Evolutionary conservation across 2,329 filamentous ascomycete genomes (phyloP), one percentile per base, ranked within the genome.

Genomic region (Aspergillus versicolor): DNA sequence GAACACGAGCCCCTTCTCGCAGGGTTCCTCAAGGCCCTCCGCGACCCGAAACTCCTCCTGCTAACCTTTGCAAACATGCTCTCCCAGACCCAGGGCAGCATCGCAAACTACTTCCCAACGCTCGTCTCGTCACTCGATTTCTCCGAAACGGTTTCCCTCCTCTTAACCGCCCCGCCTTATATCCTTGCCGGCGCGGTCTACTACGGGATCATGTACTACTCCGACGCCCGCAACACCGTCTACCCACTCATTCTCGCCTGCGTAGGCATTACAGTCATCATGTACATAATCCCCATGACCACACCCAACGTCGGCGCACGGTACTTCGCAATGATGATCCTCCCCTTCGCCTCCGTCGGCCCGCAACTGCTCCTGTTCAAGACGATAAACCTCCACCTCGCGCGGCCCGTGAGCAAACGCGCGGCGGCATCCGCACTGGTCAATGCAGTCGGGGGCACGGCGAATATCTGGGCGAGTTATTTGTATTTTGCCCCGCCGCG

Each of bases 81-180:
- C 11, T 75, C 73, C 0, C 74, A 76, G 44, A 67, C 67, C 11
- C 73, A 75, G 48, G 72, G 72, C 2, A 67, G 65, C 13, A 68
- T 69, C n/a, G 65, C 65, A 11, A 65, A 60, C 13, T 68, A 67
- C 40, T 68, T 68, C 48, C 66, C 66, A 0, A 68, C 66, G 8
- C 58, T 68, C n/a, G 58, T 68, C 17, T 49, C 42, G 2, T 64
- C 63, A 0, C 60, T 68, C 37, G 61, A 61, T 12, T 68, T 67
- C 58, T 57, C 52, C 46, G 52, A 49, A 15, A 80, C 74, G 2
- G 67, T 76, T 54, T 79, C 70, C 7, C 64, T 82, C 9, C 70
- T 81, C 7, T 71, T 82, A 5, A 81, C 79, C 0, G 76, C 74
- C 2, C 79, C 79, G 0, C 79, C 79, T 1, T 81, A 80, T 47